Evolutionary conservation across 2,329 filamentous ascomycete species (phyloP), one percentile per base, ranked within the genome.

Genomic region (Fusarium siculi): DNA sequence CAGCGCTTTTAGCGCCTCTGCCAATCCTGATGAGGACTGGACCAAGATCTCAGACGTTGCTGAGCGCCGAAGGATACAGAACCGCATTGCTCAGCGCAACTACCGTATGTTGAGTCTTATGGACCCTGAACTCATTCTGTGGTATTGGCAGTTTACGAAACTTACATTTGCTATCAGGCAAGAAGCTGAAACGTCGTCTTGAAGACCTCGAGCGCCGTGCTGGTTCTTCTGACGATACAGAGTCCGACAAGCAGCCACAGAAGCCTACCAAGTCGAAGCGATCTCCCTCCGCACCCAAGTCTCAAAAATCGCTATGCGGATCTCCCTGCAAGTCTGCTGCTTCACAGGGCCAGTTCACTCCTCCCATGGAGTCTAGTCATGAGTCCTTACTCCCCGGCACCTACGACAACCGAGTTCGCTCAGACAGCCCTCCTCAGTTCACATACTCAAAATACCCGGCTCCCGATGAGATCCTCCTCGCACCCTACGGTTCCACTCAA

Each of bases 31-130:
- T 80, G 96, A 98, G 85, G 96, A 98, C 86, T 98, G 96, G 96
- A 98, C 96, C 81, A 97, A 98, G 90, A 97, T 98, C 82, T 97
- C 96, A 65, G 96, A 98, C 83, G 91, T 98, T 67, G 95, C 95
- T 57, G 96, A 98, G 85, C 92, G 96, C 80, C 89, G 95, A 79
- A 90, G 95, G 81, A 97, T 98, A 85, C 95, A 98, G 85, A 98
- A 98, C 86, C 92, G 96, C 77, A 98, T 98, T 87, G 96, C 96
- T 76, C 96, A 98, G 85, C 92, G 95, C 79, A 97, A 97, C 87
- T 98, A 98, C 86, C 95, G 95, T 97, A 87, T 81, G 91, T 88
- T 34, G 50, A n/a, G n/a, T 36, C 67, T n/a, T 34, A 23, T 65
- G 56, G 56, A 56, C 54, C 58, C 54, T 30, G 15, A 37, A 69